Conservation (phyloP, 192 early-diverging fungal species). For the Pilaira anomala region DNA sequence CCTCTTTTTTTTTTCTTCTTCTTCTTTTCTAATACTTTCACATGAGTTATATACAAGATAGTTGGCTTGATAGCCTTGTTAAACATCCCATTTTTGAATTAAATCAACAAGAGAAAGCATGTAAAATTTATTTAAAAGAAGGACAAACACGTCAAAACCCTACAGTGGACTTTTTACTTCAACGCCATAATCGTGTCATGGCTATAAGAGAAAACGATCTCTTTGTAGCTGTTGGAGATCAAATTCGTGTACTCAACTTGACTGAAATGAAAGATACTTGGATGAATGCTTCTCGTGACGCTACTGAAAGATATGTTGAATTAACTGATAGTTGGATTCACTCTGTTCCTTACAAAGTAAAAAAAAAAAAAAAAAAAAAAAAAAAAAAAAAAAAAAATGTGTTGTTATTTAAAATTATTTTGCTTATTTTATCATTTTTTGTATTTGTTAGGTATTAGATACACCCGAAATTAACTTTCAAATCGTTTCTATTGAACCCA, state of each 20-base stretch:
- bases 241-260: slow-evolving; percentile 59
- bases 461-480: slow-evolving; percentile 53
- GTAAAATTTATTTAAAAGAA: not conserved
- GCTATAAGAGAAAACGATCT: slow-evolving; percentile 55
- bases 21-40: not conserved
- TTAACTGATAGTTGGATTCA: slow-evolving; percentile 34
- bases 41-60: not conserved
- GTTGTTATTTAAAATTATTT: not conserved
- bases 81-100: slow-evolving; percentile 22
- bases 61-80: slow-evolving; percentile 15
- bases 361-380: not conserved
- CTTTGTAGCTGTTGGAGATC: slow-evolving; percentile 55
- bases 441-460: slow-evolving; percentile 36
- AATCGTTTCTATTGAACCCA: slow-evolving; percentile 53
- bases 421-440: slow-evolving; percentile 8
- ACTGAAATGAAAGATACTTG: slow-evolving; percentile 61
- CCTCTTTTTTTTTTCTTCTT: slow-evolving; percentile 5
- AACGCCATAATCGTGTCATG: slow-evolving; percentile 19
- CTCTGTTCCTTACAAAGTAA: slow-evolving; percentile 25
- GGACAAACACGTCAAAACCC: not conserved
- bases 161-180: not conserved
- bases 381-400: not conserved
- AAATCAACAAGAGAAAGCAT: not conserved
- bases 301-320: slow-evolving; percentile 14
- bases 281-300: slow-evolving; percentile 37